Base-by-base conservation (phyloP, 345 rosid species). In the Populus davidiana region DNA sequence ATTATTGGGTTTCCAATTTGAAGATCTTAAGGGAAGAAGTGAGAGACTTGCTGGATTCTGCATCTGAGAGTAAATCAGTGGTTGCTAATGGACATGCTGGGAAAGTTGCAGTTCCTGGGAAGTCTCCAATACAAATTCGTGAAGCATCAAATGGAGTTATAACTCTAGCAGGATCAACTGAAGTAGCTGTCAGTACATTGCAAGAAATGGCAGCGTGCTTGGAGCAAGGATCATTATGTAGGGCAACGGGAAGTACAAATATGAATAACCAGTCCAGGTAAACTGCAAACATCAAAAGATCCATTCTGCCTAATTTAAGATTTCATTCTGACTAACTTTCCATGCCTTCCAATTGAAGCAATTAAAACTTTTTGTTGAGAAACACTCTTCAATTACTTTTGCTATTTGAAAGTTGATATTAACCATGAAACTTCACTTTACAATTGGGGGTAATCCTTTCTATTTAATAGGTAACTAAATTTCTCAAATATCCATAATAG, bases 1-100 rank as follows among this genome's bases (percentile, higher is more conserved):
- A 47, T 47, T 47, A 77, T 65, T 71, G 69, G 64, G 73, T 38
- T 80, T 85, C 80, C 41, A 76, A 65, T 75, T 27, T 81, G 67
- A 83, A 96, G 99, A 96, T 96, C 85, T 87, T 92, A 79, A 93
- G 91, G 86, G 99, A 96, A 90, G 99, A 96, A 87, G 97, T 96
- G 33, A 89, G 75, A 75, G 99, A 96, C 85, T 89, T 96, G 88
- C 84, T 96, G 83, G 94, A 96, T 82, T 83, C 93, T 21, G 27
- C 80, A 66, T 82, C 82, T 67, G 50, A 80, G 81, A 85, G 71
- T 86, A 95, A 92, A 81, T 36, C 92, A 67, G 92, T 87, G 71
- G 61, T 78, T 79, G 77, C 85, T 27, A 86, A 82, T 62, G 89
- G 87, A 65, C 85, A 89, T 74, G 11, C 79, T 10, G 91, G 87